Percentiles rank a stretch among this genome's conserved stretches.
phyloP scores from a whole-genome alignment of 1,284 basidiomycete genomes.

The Hypsizygus ulmarius region DNA sequence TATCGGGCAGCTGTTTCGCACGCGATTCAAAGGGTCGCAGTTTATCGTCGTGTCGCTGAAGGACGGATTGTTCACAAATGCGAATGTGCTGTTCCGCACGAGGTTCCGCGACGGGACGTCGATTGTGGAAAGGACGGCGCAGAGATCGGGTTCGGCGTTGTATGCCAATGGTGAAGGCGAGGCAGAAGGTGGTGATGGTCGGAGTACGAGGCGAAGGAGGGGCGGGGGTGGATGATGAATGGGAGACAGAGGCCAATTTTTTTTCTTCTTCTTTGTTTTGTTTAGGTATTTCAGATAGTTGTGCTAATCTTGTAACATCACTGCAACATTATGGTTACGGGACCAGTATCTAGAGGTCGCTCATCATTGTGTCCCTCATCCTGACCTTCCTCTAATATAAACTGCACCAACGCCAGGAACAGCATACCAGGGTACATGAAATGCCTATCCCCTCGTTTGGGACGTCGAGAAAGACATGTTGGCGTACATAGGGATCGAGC shows the following conservation, averaged over 20 bases:
- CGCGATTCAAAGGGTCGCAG: conserved; percentile 96
- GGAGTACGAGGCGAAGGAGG: conserved; percentile 26
- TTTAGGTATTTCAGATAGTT: conserved; percentile 11
- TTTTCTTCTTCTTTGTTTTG: conserved; percentile 8
- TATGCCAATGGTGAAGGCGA: conserved; percentile 30
- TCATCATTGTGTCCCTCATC: too few species aligned
- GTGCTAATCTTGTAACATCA: conserved; percentile 18
- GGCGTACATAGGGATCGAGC: too few species aligned
- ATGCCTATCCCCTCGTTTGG: too few species aligned
- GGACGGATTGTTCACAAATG: conserved; percentile 97
- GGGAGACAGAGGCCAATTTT: too few species aligned
- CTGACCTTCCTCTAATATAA: too few species aligned
- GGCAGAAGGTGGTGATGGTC: conserved; percentile 26
- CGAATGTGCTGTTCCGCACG: conserved; percentile 94
- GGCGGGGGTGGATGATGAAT: conserved; percentile 14
- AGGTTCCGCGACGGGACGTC: conserved; percentile 91
- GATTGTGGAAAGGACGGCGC: conserved; percentile 78
- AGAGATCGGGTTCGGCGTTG: conserved; percentile 49
- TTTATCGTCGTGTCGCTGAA: conserved; percentile 98
- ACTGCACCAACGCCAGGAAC: too few species aligned
- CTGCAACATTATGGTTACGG: neutral
- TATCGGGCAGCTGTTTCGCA: conserved; percentile 94
- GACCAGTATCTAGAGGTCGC: neutral
- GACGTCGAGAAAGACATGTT: too few species aligned
- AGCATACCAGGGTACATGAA: too few species aligned